Evolutionary conservation across 1,284 basidiomycete species (phyloP).

Genomic region (Golubevia sp.): DNA sequence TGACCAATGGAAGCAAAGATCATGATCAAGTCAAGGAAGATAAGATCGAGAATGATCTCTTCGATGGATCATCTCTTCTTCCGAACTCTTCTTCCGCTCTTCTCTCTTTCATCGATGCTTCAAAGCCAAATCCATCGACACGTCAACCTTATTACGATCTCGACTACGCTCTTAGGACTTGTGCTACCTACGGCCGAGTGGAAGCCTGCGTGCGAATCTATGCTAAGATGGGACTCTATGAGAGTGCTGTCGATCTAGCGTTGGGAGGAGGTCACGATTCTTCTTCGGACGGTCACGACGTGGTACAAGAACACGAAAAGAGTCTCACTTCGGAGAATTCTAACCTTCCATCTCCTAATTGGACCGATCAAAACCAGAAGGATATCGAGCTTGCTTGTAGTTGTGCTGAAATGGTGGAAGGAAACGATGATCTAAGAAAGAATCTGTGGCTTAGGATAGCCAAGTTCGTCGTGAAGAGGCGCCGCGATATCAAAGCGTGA

Average conservation of each 20-base stretch:
- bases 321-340: too few relatives aligned
- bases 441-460: slow-evolving; percentile 98
- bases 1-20: too few relatives aligned
- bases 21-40: too few relatives aligned
- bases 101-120: slow-evolving; percentile 81
- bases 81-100: slow-evolving; percentile 65
- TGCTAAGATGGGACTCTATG: slow-evolving; percentile 95
- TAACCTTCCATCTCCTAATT: too few relatives aligned
- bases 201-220: slow-evolving; percentile 96
- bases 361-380: slow-evolving; percentile 14
- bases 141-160: slow-evolving; percentile 92
- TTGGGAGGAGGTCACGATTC: slow-evolving; percentile 90
- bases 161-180: slow-evolving; percentile 91
- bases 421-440: slow-evolving; percentile 69
- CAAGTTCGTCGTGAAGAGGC: slow-evolving; percentile 92
- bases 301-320: slow-evolving; percentile 84
- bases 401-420: slow-evolving; percentile 43
- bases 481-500: slow-evolving; percentile 94
- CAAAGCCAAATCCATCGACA: slow-evolving; percentile 80
- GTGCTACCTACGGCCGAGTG: slow-evolving; percentile 73
- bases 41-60: too few relatives aligned
- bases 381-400: slow-evolving; percentile 65
- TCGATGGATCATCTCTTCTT: too few relatives aligned
- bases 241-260: slow-evolving; percentile 93
- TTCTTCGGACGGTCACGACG: slow-evolving; percentile 87